A percentile compares a stretch with the other conserved stretches of the same genome.
Evolutionary conservation across 1,284 basidiomycete species (phyloP).

Genomic region (Leccinum proximum): DNA sequence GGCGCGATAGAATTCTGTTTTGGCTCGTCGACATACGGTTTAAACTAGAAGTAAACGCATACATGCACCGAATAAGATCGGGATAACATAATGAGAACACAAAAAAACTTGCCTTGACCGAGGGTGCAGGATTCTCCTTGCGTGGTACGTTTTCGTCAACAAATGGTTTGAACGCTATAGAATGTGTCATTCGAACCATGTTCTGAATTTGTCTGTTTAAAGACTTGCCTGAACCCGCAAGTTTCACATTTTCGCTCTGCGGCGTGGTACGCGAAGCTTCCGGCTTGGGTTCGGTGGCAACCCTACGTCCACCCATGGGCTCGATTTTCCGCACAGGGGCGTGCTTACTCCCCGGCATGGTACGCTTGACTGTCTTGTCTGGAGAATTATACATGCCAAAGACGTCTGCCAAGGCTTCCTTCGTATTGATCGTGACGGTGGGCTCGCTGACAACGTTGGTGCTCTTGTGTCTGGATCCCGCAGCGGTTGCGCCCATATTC

Average conservation of each 20-base stretch:
- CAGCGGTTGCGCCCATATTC: slow-evolving; percentile 33
- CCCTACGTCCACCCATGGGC: slow-evolving; percentile 33
- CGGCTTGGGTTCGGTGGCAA: slow-evolving; percentile 14
- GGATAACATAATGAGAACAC: not conserved
- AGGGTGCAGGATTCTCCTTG: slow-evolving; percentile 45
- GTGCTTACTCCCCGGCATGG: slow-evolving; percentile 61
- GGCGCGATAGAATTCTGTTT: slow-evolving; percentile 22
- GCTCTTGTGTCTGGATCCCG: slow-evolving; percentile 37
- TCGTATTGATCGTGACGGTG: slow-evolving; percentile 83
- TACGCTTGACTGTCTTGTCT: slow-evolving; percentile 63
- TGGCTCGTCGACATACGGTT: slow-evolving; percentile 45
- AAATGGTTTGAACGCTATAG: slow-evolving; percentile 51
- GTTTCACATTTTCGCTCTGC: slow-evolving; percentile 36
- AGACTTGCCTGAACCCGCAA: slow-evolving; percentile 39
- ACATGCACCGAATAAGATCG: not conserved
- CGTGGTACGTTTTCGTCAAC: slow-evolving; percentile 55
- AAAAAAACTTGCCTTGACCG: slow-evolving; percentile 40
- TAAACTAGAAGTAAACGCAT: slow-evolving; percentile 35
- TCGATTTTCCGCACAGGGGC: slow-evolving; percentile 66
- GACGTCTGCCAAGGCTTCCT: slow-evolving; percentile 90
- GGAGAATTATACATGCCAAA: slow-evolving; percentile 93
- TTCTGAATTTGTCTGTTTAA: slow-evolving; percentile 1
- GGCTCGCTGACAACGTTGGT: slow-evolving; percentile 38
- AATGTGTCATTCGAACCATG: slow-evolving; percentile 1
- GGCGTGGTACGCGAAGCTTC: slow-evolving; percentile 35